Conservation (phyloP, 179 eudicot species). For the Carnegiea gigantea region DNA sequence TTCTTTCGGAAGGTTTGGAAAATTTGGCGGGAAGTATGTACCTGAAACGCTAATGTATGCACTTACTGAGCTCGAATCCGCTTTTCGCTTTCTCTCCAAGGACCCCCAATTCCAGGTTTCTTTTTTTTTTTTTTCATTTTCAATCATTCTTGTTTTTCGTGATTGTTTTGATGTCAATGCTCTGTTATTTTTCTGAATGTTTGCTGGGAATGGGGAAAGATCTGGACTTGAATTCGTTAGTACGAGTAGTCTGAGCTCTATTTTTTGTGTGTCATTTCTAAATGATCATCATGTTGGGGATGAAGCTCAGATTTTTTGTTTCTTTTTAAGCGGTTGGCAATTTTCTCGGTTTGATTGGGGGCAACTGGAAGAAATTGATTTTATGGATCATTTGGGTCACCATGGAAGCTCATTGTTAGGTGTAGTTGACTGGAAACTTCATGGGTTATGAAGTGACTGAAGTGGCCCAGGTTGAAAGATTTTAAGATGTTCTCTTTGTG, state of each 20-base stretch:
- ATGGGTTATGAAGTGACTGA: no score
- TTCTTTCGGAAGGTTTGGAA: conserved; percentile 78
- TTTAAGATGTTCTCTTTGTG: no score
- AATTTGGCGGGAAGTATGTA: conserved; percentile 88
- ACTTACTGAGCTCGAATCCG: conserved; percentile 71
- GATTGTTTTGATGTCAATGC: neutral
- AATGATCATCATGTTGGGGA: neutral
- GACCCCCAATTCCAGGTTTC: conserved; percentile 72
- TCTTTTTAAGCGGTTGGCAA: neutral
- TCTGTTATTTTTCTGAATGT: neutral
- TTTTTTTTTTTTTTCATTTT: neutral
- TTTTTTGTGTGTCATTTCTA: neutral
- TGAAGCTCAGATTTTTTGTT: neutral
- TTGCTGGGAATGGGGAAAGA: neutral
- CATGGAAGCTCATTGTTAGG: neutral
- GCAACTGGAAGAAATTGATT: neutral
- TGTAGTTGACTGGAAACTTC: no score
- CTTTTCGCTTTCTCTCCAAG: conserved; percentile 52
- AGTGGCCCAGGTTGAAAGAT: neutral
- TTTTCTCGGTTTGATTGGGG: neutral
- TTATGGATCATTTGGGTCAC: neutral
- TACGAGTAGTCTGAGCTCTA: neutral
- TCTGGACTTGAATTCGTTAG: no score
- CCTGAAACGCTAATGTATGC: conserved; percentile 93
- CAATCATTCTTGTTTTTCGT: neutral